phyloP scores from a whole-genome alignment of 306 rosid genomes.

The Gynostemma pentaphyllum region DNA sequence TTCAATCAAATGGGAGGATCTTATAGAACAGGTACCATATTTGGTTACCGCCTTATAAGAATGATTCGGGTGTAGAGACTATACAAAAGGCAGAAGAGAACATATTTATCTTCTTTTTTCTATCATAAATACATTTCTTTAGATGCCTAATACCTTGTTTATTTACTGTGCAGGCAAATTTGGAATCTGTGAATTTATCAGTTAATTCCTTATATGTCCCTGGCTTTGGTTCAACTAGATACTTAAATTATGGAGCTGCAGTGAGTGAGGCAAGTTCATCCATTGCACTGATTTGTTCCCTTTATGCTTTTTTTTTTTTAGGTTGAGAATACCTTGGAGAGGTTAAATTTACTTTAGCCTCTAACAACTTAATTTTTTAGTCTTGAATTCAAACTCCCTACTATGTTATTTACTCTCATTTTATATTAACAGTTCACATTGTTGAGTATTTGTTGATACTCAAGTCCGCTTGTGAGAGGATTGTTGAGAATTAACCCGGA shows the following conservation, averaged over 20 bases:
- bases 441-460: too few relatives aligned
- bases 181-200: constrained; percentile 58
- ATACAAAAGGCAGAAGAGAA: too few relatives aligned
- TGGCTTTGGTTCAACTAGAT: constrained; percentile 20
- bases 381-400: too few relatives aligned
- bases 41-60: neutral
- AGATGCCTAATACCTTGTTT: neutral
- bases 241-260: constrained; percentile 83
- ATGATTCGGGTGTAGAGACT: neutral
- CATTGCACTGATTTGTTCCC: neutral
- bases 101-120: too few relatives aligned
- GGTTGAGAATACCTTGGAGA: too few relatives aligned
- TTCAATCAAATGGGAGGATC: constrained; percentile 60
- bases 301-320: neutral
- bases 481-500: too few relatives aligned
- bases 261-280: constrained; percentile 61
- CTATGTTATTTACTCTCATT: too few relatives aligned
- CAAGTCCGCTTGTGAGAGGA: too few relatives aligned
- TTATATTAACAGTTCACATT: too few relatives aligned
- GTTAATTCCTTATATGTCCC: constrained; percentile 52
- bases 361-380: too few relatives aligned
- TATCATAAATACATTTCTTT: neutral
- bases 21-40: constrained; percentile 49
- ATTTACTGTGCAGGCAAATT: constrained; percentile 47
- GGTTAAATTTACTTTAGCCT: too few relatives aligned